Percentiles rank a stretch among this genome's conserved stretches.
phyloP scores from a whole-genome alignment of 129 eudicot genomes.

The Flaveria robusta region DNA sequence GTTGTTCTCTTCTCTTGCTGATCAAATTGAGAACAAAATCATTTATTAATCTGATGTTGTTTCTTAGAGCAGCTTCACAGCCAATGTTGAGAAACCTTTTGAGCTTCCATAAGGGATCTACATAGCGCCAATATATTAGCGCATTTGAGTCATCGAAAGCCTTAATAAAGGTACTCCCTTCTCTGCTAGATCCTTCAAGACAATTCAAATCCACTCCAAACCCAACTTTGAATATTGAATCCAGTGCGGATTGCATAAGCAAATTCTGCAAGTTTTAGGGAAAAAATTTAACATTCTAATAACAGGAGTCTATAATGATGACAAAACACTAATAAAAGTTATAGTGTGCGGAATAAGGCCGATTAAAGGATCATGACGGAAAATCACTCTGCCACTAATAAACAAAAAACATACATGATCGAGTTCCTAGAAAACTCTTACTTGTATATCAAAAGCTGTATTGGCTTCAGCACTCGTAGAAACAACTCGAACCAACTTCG shows the following conservation, averaged over 20 bases:
- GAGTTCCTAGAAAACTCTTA: conserved; percentile 30
- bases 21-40: conserved; percentile 57
- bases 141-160: conserved; percentile 90
- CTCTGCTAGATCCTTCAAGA: conserved; percentile 56
- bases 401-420: background rate
- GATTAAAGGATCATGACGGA: background rate
- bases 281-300: background rate
- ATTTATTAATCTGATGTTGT: conserved; percentile 53
- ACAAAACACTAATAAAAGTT: background rate
- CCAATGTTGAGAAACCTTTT: conserved; percentile 66
- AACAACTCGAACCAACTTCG: conserved; percentile 46
- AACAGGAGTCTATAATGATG: background rate
- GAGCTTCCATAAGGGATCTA: conserved; percentile 78
- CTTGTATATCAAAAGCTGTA: conserved; percentile 58
- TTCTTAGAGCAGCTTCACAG: conserved; percentile 59
- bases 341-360: background rate
- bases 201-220: conserved; percentile 76
- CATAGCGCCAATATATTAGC: conserved; percentile 57
- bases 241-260: conserved; percentile 55
- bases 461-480: conserved; percentile 25
- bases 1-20: conserved; percentile 45
- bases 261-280: conserved; percentile 46
- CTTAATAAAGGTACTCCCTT: conserved; percentile 51
- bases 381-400: background rate
- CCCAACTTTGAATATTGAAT: conserved; percentile 80